phyloP scores from a whole-genome alignment of 306 rosid species.

The Trifolium pratense region DNA sequence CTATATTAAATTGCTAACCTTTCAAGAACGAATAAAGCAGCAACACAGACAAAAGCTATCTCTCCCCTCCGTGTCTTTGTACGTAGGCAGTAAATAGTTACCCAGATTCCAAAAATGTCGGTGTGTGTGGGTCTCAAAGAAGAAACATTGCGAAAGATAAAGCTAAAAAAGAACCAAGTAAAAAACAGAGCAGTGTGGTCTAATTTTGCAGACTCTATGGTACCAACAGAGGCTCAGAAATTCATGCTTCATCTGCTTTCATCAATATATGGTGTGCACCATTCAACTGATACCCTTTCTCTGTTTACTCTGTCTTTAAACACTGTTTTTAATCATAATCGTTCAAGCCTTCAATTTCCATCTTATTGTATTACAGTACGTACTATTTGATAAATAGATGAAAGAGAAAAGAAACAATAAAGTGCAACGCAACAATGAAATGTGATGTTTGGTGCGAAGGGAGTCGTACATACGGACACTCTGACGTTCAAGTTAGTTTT shows the following conservation, averaged over 20 bases:
- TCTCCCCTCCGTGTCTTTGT: slow-evolving; percentile 51
- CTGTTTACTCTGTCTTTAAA: slow-evolving; percentile 22
- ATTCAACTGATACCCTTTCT: slow-evolving; percentile 2
- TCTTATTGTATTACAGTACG: no score
- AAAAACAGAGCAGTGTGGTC: slow-evolving; percentile 43
- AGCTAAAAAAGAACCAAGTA: slow-evolving; percentile 39
- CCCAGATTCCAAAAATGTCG: slow-evolving; percentile 53
- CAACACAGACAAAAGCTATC: slow-evolving; percentile 45
- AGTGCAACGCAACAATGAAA: no score
- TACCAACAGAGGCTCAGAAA: slow-evolving; percentile 62
- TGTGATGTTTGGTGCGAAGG: no score
- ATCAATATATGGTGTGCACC: slow-evolving; percentile 46
- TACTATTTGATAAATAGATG: no score
- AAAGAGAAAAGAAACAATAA: no score
- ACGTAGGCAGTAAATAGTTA: slow-evolving; percentile 50
- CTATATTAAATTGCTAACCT: slow-evolving; percentile 48
- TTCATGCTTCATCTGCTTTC: slow-evolving; percentile 52
- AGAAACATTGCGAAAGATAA: slow-evolving; percentile 45
- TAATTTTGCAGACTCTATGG: slow-evolving; percentile 41
- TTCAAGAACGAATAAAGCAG: slow-evolving; percentile 74
- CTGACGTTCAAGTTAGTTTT: no score
- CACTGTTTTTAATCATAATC: background rate
- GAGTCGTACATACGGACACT: no score
- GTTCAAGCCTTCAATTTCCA: no score
- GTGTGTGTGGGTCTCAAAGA: slow-evolving; percentile 48